Base-by-base conservation (phyloP, 805 yeast species). In the Lachancea waltii region DNA sequence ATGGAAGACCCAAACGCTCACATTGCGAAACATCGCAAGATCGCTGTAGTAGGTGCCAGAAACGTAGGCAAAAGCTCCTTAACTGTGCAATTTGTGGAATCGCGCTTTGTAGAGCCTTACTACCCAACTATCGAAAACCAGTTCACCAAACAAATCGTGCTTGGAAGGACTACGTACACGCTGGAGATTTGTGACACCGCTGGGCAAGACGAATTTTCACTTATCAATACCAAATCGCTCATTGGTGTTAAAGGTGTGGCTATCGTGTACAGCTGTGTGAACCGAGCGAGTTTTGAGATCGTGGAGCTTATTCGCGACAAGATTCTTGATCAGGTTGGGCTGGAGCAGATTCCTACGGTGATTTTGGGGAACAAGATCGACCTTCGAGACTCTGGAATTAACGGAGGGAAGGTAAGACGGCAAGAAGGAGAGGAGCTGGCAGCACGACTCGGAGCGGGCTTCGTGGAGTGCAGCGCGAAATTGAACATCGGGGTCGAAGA, bases 41-140 rank as follows among this genome's bases (percentile, higher is more conserved):
- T 87, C 39, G 94, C 94, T 10, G 81, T 87, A 14, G 85, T 85
- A 15, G 96, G 96, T 29, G 78, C 92, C 14, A 70, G 94, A 36
- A 82, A 89, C 25, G 95, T 86, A 17, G 95, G 95, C 1, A 79
- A 87, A 62, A 85, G 95, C 21, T 81, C 95, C 2, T 66, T 86
- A 65, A 81, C 87, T 1, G 85, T 85, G 8, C 79, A 86, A 49
- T 87, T 79, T 58, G 90, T 83, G 5, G 95, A 87, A 53, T 83
- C 84, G 50, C 90, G 85, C 54, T 87, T 86, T 57, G 83, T 84
- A 17, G 96, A 87, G 60, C 72, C 81, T 23, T 86, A 87, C 62
- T 87, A 85, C 60, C 96, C 96, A 21, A 87, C 96, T 5, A 84
- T 85, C 45, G 94, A 85, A 58, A 85, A 84, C 61, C 89, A 83